Evolutionary conservation across 2,329 filamentous ascomycete genomes (phyloP).

Genomic region (Ophiocordyceps sinensis): DNA sequence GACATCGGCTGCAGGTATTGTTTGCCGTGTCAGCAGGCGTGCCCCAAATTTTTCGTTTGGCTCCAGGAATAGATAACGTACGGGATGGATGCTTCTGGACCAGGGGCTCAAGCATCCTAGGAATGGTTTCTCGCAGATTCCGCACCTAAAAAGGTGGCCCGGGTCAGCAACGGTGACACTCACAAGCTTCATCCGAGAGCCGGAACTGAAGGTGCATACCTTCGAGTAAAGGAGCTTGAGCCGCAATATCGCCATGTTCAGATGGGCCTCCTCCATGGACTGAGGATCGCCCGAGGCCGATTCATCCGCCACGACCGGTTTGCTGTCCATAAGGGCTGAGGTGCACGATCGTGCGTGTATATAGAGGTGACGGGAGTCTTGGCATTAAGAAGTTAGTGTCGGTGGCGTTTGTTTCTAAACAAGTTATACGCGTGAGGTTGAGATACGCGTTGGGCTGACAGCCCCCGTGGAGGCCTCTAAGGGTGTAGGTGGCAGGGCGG

Average conservation of each 20-base stretch:
- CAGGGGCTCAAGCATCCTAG: constrained; percentile 30
- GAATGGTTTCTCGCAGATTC: constrained; percentile 20
- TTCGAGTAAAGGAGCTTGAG: constrained; percentile 41
- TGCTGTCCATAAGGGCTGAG: constrained; percentile 2
- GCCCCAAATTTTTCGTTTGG: constrained; percentile 1
- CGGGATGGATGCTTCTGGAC: constrained; percentile 33
- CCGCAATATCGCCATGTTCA: constrained; percentile 33
- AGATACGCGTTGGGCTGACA: too few relatives aligned
- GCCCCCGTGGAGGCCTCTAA: too few relatives aligned
- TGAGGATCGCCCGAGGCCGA: constrained; percentile 9
- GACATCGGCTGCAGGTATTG: constrained; percentile 27
- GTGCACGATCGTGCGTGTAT: background rate
- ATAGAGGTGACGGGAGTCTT: too few relatives aligned
- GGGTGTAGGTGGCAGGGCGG: too few relatives aligned
- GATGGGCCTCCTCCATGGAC: constrained; percentile 31
- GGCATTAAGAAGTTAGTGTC: too few relatives aligned
- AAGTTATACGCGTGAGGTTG: too few relatives aligned
- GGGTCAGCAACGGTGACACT: constrained; percentile 6
- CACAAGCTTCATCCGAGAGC: background rate
- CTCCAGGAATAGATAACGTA: constrained; percentile 18
- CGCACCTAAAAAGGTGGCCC: constrained; percentile 13
- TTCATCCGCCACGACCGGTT: background rate
- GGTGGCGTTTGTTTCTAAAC: too few relatives aligned
- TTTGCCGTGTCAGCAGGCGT: constrained; percentile 1
- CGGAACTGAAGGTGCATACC: constrained; percentile 17